Conservation (phyloP, 768 basidiomycete species). For the Suillus subalutaceus region DNA sequence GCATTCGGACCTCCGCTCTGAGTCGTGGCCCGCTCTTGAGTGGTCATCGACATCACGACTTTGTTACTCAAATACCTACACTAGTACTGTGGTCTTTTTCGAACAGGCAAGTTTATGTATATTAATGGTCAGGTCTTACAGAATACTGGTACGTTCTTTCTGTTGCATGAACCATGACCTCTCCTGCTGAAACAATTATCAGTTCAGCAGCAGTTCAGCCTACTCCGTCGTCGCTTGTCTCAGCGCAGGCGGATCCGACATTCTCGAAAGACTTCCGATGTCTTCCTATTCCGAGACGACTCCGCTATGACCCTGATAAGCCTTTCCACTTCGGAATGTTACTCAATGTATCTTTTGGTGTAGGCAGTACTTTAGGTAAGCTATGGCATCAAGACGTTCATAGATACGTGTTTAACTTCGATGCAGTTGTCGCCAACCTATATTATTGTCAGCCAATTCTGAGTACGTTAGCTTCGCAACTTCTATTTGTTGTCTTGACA, state of each 20-base stretch:
- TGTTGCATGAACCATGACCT: background rate
- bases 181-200: background rate
- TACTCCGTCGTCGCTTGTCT: background rate
- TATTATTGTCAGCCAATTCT: conserved; percentile 85
- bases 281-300: conserved; percentile 46
- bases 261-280: conserved; percentile 41
- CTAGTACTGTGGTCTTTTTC: background rate
- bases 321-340: conserved; percentile 40
- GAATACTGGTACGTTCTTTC: background rate
- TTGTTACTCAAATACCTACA: background rate
- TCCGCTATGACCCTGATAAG: conserved; percentile 44
- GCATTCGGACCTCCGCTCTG: conserved; percentile 4
- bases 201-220: background rate
- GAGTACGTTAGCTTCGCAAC: conserved; percentile 44
- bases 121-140: background rate
- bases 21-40: background rate
- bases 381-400: conserved; percentile 5
- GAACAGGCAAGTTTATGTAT: background rate
- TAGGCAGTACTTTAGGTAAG: conserved; percentile 50
- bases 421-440: conserved; percentile 58
- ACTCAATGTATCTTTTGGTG: conserved; percentile 49
- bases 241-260: background rate
- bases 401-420: background rate
- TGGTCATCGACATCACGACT: background rate
- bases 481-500: conserved; percentile 7